These are phyloP conservation scores for Scedosporium aurantiacum DNA, from an alignment of 2,329 filamentous ascomycete genomes.

Conservation along the genomic window DNA sequence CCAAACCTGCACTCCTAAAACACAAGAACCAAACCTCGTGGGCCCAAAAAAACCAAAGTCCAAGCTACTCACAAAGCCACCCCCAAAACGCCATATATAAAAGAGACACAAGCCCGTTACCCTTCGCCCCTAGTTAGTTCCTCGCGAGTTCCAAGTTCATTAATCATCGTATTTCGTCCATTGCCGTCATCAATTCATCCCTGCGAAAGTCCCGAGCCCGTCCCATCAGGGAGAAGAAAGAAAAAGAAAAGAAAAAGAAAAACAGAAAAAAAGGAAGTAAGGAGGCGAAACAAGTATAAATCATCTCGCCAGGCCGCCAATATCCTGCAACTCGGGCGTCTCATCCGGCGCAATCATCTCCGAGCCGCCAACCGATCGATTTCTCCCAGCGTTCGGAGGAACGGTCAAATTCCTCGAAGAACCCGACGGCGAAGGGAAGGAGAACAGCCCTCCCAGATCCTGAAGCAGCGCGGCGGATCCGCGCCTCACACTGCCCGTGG, in stretches of 20 bases:
- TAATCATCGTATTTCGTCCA: neutral
- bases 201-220: neutral
- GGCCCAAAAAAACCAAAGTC: neutral
- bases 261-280: neutral
- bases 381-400: neutral
- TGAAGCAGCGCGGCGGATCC: constrained; percentile 49
- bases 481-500: constrained; percentile 36
- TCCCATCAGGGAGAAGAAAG: neutral
- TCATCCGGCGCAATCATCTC: neutral
- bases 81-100: neutral
- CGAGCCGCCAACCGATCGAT: neutral
- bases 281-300: neutral
- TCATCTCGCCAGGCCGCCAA: neutral
- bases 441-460: constrained; percentile 40
- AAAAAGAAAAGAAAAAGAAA: neutral
- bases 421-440: neutral
- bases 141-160: neutral
- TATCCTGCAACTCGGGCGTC: constrained; percentile 1
- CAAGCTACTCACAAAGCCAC: neutral
- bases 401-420: neutral
- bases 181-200: neutral
- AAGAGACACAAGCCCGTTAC: neutral
- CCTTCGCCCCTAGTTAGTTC: neutral
- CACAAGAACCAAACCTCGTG: neutral
- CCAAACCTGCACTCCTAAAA: neutral